Conservation (phyloP, 441 rosid genomes). For the Erysimum cheiri region DNA sequence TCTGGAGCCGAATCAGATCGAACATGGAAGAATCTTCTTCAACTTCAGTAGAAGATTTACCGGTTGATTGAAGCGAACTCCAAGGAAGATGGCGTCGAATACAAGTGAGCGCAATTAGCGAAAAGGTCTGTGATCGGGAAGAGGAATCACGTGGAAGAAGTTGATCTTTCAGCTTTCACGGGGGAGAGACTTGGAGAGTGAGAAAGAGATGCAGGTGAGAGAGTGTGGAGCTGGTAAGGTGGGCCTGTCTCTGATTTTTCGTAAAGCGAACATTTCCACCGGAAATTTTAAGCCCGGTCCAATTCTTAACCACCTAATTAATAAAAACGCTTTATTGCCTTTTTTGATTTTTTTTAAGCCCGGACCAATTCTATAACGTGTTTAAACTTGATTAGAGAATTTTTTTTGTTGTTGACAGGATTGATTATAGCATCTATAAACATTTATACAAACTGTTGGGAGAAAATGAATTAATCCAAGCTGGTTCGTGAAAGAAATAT, state of each 20-base stretch:
- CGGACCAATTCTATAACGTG: no score
- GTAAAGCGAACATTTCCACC: slow-evolving; percentile 21
- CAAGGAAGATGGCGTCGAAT: slow-evolving; percentile 27
- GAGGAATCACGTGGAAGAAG: slow-evolving; percentile 42
- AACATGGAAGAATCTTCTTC: slow-evolving; percentile 24
- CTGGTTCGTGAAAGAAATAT: neutral
- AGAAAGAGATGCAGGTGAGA: slow-evolving; percentile 7
- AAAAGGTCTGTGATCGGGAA: slow-evolving; percentile 35
- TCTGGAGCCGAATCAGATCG: slow-evolving; percentile 40
- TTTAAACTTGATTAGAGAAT: neutral
- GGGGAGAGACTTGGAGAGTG: slow-evolving; percentile 41
- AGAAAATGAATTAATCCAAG: neutral
- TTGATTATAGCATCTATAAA: neutral
- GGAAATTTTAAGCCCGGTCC: slow-evolving; percentile 19
- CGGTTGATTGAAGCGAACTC: slow-evolving; percentile 29
- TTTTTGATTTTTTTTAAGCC: no score
- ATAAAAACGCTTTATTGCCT: neutral
- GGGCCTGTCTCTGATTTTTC: slow-evolving; percentile 37
- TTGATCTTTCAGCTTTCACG: slow-evolving; percentile 27
- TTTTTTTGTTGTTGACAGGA: no score
- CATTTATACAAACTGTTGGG: neutral
- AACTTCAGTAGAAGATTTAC: slow-evolving; percentile 1
- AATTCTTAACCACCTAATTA: neutral
- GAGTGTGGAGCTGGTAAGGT: slow-evolving; percentile 29
- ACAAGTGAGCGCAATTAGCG: slow-evolving; percentile 28